Conservation (phyloP, 805 yeast genomes). For the Nakazawaea wyomingensis region DNA sequence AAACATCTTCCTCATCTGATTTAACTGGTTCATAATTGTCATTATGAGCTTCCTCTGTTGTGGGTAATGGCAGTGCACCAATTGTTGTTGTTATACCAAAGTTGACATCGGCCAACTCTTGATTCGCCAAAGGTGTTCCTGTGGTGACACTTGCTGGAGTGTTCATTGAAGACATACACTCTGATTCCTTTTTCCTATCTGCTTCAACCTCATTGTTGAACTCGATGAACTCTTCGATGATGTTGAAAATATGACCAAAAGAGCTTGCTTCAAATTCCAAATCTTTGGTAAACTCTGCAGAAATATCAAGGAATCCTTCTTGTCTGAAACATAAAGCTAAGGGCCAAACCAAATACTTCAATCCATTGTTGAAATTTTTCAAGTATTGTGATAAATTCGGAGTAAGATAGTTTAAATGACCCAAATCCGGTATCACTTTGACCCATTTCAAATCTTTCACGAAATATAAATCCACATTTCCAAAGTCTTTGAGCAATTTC, state of each 20-base stretch:
- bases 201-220: constrained; percentile 16
- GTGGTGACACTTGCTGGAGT: constrained; percentile 10
- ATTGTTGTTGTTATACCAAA: no score
- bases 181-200: constrained; percentile 11
- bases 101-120: background rate
- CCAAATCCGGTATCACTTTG: constrained; percentile 60
- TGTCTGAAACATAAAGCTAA: constrained; percentile 60
- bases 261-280: background rate
- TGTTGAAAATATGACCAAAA: constrained; percentile 22
- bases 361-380: constrained; percentile 27
- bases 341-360: constrained; percentile 68
- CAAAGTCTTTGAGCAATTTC: constrained; percentile 32
- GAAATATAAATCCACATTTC: constrained; percentile 19
- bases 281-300: constrained; percentile 11
- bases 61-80: no score
- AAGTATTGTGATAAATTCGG: constrained; percentile 56
- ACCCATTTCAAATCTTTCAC: constrained; percentile 46
- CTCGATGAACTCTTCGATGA: constrained; percentile 24
- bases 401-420: constrained; percentile 64
- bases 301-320: constrained; percentile 21
- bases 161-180: constrained; percentile 19
- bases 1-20: constrained; percentile 4
- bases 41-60: no score
- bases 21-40: no score
- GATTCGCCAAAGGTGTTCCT: constrained; percentile 1